These are phyloP conservation scores for Candida maltosa DNA, from an alignment of 805 yeast genomes.

Conservation along the genomic window DNA sequence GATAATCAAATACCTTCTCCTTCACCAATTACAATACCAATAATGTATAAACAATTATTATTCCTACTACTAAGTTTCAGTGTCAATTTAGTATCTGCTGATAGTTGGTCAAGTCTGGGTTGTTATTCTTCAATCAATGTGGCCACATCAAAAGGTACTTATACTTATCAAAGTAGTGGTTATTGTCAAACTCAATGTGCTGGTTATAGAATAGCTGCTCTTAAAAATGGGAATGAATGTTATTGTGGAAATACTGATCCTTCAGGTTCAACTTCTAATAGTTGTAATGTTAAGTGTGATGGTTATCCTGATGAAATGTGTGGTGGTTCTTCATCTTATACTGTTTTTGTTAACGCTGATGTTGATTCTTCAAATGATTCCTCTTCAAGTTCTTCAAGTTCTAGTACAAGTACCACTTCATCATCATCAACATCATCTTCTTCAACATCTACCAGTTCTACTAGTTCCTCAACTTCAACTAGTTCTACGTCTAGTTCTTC, in stretches of 20 bases:
- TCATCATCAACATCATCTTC: slow-evolving; percentile 12
- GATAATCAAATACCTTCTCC: no score
- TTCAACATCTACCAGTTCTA: slow-evolving; percentile 7
- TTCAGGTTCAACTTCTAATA: slow-evolving; percentile 22
- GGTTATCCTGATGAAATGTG: slow-evolving; percentile 37
- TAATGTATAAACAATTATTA: no score
- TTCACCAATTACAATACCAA: no score
- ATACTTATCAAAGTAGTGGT: slow-evolving; percentile 56
- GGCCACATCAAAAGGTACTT: slow-evolving; percentile 38
- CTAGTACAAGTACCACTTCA: slow-evolving; percentile 2
- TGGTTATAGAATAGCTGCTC: slow-evolving; percentile 35
- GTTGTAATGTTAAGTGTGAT: slow-evolving; percentile 30
- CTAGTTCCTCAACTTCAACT: slow-evolving; percentile 12
- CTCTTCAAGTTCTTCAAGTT: slow-evolving; percentile 8
- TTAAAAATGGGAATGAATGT: slow-evolving; percentile 33
- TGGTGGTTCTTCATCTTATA: slow-evolving; percentile 34
- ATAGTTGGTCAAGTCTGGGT: slow-evolving; percentile 9
- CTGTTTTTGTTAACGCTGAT: slow-evolving; percentile 24
- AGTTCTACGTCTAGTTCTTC: slow-evolving; percentile 6
- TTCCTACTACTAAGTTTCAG: no score
- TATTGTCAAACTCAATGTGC: slow-evolving; percentile 54
- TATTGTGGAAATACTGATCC: slow-evolving; percentile 36
- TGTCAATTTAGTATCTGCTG: slow-evolving; percentile 6
- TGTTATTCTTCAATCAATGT: slow-evolving; percentile 9
- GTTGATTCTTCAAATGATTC: slow-evolving; percentile 13